These are phyloP conservation scores for Rubroboletus pulcherrimus DNA, from an alignment of 768 basidiomycete species.

Conservation along the genomic window DNA sequence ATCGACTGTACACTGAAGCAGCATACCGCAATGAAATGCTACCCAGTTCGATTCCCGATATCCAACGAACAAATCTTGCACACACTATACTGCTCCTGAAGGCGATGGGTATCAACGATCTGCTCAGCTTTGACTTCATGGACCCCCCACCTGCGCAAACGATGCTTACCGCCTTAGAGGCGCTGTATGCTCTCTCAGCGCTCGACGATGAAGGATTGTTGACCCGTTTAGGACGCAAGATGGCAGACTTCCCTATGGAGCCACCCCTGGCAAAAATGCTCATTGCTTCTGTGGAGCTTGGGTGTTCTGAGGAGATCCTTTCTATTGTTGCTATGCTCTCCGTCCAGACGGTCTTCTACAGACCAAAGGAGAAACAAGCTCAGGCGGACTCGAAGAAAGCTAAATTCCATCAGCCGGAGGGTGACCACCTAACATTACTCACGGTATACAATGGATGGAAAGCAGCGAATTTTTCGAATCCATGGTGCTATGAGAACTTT, in stretches of 20 bases:
- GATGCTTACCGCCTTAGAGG: constrained; percentile 93
- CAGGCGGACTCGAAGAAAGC: constrained; percentile 99
- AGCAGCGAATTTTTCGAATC: constrained; percentile 90
- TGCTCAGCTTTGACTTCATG: constrained; percentile 99
- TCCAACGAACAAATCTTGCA: constrained; percentile 91
- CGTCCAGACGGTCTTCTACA: constrained; percentile 94
- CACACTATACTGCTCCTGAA: constrained; percentile 93
- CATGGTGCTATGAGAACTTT: constrained; percentile 99
- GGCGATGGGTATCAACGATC: constrained; percentile 98
- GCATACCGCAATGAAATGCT: constrained; percentile 99
- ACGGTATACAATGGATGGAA: constrained; percentile 99
- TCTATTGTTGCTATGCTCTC: constrained; percentile 98
- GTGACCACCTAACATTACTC: constrained; percentile 87
- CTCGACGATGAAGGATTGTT: constrained; percentile 95
- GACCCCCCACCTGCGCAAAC: constrained; percentile 97
- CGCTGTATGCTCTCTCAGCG: constrained; percentile 91
- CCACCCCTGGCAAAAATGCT: constrained; percentile 96
- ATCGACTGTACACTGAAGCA: constrained; percentile 95
- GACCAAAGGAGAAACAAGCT: constrained; percentile 99
- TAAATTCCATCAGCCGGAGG: constrained; percentile 99
- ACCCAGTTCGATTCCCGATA: constrained; percentile 95
- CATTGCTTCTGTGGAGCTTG: constrained; percentile 94
- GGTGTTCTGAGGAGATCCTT: constrained; percentile 96
- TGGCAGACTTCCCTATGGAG: constrained; percentile 99
- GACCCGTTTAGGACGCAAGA: constrained; percentile 92